Evolutionary conservation across 192 early-diverging fungal species (phyloP).

Genomic region (Dispira simplex): DNA sequence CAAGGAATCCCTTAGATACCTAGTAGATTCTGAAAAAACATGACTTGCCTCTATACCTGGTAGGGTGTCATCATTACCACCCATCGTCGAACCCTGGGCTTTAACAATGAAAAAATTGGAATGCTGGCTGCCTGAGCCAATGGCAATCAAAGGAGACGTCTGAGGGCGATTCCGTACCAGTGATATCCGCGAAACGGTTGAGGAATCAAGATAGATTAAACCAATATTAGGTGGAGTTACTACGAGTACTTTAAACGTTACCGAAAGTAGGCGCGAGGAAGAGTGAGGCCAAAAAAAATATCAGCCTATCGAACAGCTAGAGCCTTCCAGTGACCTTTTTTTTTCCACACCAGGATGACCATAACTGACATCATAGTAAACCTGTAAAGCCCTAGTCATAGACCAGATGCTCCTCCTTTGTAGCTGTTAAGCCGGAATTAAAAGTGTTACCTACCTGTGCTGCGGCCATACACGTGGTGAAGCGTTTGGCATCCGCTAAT

Average conservation of each 20-base stretch:
- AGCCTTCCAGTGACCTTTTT: neutral
- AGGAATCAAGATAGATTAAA: no score
- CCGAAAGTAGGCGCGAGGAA: neutral
- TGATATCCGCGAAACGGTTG: no score
- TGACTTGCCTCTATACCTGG: slow-evolving; percentile 2
- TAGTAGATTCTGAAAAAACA: no score
- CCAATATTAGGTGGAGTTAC: no score
- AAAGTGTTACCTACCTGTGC: slow-evolving; percentile 3
- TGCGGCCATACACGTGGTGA: slow-evolving; percentile 27
- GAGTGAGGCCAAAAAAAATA: neutral
- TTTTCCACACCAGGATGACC: neutral
- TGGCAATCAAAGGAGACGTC: slow-evolving; percentile 25
- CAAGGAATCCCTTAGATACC: no score
- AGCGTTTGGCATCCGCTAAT: slow-evolving; percentile 24
- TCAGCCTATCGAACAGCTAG: neutral
- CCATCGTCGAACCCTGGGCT: slow-evolving; percentile 9
- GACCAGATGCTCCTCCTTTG: no score
- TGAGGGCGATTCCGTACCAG: neutral
- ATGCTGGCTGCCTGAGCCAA: slow-evolving; percentile 27
- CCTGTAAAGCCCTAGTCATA: slow-evolving; percentile 9
- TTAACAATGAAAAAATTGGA: slow-evolving; percentile 36
- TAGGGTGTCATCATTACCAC: neutral
- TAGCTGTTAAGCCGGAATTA: no score
- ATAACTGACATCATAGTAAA: neutral
- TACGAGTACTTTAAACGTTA: neutral